phyloP scores from a whole-genome alignment of 345 rosid species.

The Populus tremula region DNA sequence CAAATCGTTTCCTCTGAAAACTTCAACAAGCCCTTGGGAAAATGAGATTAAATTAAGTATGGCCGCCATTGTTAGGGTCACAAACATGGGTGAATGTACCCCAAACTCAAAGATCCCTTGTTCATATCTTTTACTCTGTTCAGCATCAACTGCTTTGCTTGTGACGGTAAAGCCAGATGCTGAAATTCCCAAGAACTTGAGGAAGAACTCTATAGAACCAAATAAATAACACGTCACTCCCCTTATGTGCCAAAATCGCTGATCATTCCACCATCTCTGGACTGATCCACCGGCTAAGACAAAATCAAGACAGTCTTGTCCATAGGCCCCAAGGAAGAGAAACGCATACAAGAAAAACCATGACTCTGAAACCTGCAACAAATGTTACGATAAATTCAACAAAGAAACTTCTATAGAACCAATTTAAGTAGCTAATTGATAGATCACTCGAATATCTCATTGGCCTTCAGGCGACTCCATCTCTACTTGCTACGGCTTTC shows the following conservation, averaged over 20 bases:
- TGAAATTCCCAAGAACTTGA: conserved; percentile 46
- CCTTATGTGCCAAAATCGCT: conserved; percentile 54
- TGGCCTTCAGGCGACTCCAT: too few relatives aligned
- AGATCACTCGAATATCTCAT: too few relatives aligned
- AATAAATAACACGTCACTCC: conserved; percentile 48
- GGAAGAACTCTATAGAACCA: conserved; percentile 41
- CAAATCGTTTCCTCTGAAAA: conserved; percentile 6
- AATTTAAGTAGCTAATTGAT: too few relatives aligned
- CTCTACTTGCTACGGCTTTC: too few relatives aligned
- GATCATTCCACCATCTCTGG: conserved; percentile 71
- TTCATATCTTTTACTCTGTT: conserved; percentile 50
- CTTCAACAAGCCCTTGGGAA: conserved; percentile 17
- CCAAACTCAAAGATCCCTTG: conserved; percentile 30
- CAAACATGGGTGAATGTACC: conserved; percentile 51
- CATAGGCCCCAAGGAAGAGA: conserved; percentile 59
- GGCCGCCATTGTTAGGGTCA: conserved; percentile 41
- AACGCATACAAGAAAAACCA: conserved; percentile 64
- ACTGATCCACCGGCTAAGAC: conserved; percentile 39
- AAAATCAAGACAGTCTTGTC: conserved; percentile 44
- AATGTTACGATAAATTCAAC: too few relatives aligned
- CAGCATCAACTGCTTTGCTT: conserved; percentile 49
- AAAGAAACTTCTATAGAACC: too few relatives aligned
- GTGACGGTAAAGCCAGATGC: conserved; percentile 54
- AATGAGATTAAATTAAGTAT: conserved; percentile 46
- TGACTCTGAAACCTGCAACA: conserved; percentile 45